A percentile compares a stretch with the other conserved stretches of the same genome.
These are phyloP conservation scores for Diaporthe helianthi DNA, from an alignment of 2,329 filamentous ascomycete genomes.

Conservation along the genomic window DNA sequence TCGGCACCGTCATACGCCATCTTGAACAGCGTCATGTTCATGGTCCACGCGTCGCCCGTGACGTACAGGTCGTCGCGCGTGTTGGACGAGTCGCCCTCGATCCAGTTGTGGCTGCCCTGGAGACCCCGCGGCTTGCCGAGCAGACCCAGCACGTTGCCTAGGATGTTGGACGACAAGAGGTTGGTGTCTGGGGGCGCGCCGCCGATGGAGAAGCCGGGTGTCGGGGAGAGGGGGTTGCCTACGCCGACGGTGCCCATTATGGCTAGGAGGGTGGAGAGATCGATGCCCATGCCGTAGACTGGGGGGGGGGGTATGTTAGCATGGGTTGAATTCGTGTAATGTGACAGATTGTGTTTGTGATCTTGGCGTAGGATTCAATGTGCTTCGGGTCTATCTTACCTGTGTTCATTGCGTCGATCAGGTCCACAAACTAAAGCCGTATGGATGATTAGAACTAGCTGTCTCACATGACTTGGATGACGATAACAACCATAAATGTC, in stretches of 20 bases:
- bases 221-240: constrained; percentile 57
- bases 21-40: constrained; percentile 60
- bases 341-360: too few species aligned
- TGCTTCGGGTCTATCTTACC: constrained; percentile 10
- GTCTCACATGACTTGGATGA: background rate
- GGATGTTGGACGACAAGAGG: constrained; percentile 46
- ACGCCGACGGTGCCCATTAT: constrained; percentile 55
- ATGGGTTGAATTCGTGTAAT: background rate
- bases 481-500: fast-evolving
- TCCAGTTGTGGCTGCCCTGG: constrained; percentile 60
- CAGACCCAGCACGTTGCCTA: constrained; percentile 52
- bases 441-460: too few species aligned
- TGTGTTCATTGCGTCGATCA: constrained; percentile 39
- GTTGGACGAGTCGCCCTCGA: constrained; percentile 60
- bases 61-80: constrained; percentile 61
- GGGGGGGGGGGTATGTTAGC: background rate
- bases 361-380: background rate
- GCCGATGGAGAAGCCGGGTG: constrained; percentile 54
- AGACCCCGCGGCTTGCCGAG: constrained; percentile 56
- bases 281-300: constrained; percentile 56
- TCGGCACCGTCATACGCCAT: constrained; percentile 51
- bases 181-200: constrained; percentile 36
- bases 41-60: constrained; percentile 55
- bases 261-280: constrained; percentile 50
- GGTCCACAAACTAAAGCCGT: constrained; percentile 38